A percentile compares a stretch with the other conserved stretches of the same genome.
Evolutionary conservation across 2,329 filamentous ascomycete species (phyloP).

Genomic region (Ceratocystis diversiconidia): DNA sequence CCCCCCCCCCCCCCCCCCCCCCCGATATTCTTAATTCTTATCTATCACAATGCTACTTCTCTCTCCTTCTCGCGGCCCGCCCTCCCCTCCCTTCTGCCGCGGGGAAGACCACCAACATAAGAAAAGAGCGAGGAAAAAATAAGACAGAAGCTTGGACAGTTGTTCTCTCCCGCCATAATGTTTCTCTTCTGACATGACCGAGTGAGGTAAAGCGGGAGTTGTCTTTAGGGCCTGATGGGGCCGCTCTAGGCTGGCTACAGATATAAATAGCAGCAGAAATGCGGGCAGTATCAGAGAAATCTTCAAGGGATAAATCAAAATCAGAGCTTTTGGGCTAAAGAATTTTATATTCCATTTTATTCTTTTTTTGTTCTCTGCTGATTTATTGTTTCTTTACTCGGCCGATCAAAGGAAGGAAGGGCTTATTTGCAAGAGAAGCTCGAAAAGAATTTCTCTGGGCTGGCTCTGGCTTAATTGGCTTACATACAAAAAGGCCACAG

Average conservation of each 20-base stretch:
- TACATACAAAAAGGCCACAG: background rate
- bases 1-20: background rate
- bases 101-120: background rate
- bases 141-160: slow-evolving; percentile 2
- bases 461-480: background rate
- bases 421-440: background rate
- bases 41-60: too few species aligned
- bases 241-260: background rate
- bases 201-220: slow-evolving; percentile 4
- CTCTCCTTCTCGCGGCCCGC: background rate
- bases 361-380: background rate
- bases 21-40: too few species aligned
- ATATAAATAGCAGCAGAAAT: slow-evolving; percentile 1
- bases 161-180: background rate
- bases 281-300: background rate
- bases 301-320: background rate
- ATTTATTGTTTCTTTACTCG: background rate
- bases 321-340: background rate
- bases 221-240: too few species aligned
- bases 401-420: background rate
- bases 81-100: background rate
- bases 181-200: slow-evolving; percentile 4
- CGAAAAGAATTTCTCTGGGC: background rate
- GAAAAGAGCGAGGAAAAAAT: background rate
- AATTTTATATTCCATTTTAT: background rate